Conservation (phyloP, 495 filamentous ascomycete species). For the Talaromyces proteolyticus region DNA sequence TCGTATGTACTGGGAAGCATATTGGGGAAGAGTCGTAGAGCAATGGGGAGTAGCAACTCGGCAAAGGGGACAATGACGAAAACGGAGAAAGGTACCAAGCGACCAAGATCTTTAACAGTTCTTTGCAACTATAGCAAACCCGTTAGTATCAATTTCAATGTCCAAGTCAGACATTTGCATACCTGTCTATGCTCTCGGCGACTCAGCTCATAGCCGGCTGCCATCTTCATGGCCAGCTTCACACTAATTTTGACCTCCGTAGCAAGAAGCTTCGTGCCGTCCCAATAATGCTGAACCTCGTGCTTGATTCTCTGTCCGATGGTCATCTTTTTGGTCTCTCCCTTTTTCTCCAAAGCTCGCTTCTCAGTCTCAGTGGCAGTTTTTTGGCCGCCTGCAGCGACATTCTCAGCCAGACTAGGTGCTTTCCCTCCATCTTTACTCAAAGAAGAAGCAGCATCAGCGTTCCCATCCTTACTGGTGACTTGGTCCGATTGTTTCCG, state of each 20-base stretch:
- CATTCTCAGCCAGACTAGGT: constrained; percentile 9
- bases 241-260: constrained; percentile 91
- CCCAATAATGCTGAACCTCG: constrained; percentile 92
- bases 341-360: constrained; percentile 58
- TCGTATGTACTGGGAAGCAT: constrained; percentile 96
- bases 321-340: constrained; percentile 80
- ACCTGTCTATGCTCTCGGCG: constrained; percentile 87
- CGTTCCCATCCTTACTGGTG: constrained; percentile 13
- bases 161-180: constrained; percentile 8
- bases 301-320: constrained; percentile 88
- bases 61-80: constrained; percentile 97
- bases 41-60: constrained; percentile 89
- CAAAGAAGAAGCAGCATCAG: constrained; percentile 1
- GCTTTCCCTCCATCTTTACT: background rate
- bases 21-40: constrained; percentile 92
- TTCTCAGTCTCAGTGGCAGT: constrained; percentile 24
- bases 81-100: constrained; percentile 91
- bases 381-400: background rate
- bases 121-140: constrained; percentile 62
- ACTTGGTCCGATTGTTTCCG: constrained; percentile 22
- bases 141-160: background rate
- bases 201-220: constrained; percentile 92
- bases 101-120: constrained; percentile 88
- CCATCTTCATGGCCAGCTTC: constrained; percentile 92
- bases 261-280: constrained; percentile 95